Evolutionary conservation across 2,329 filamentous ascomycete genomes (phyloP).

Genomic region (Xylariaceae sp.): DNA sequence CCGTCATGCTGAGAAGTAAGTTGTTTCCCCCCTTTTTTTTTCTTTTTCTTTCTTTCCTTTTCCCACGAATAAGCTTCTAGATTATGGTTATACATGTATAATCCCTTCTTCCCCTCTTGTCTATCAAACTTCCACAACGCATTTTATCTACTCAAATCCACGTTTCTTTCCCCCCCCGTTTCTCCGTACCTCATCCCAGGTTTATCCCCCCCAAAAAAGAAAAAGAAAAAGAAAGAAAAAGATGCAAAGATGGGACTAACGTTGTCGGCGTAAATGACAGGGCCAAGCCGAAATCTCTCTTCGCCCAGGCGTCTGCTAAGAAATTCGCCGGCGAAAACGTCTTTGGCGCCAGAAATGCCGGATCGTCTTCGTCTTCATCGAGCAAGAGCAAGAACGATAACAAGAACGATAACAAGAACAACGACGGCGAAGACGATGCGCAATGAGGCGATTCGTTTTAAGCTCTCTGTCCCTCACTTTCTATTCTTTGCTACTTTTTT

Average conservation of each 20-base stretch:
- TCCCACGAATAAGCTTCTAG: not conserved
- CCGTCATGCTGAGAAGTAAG: slow-evolving; percentile 73
- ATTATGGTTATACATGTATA: not conserved
- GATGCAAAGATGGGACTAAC: too few species aligned
- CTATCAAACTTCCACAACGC: not conserved
- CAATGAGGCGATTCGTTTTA: too few species aligned
- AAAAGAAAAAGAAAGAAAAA: too few species aligned
- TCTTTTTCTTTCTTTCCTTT: too few species aligned
- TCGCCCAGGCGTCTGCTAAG: slow-evolving; percentile 60
- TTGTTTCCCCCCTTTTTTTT: slow-evolving; percentile 16
- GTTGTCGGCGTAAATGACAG: slow-evolving; percentile 31
- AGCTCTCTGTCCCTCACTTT: too few species aligned
- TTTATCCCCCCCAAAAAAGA: too few species aligned
- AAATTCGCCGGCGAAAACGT: slow-evolving; percentile 47
- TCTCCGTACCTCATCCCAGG: too few species aligned
- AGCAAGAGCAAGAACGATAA: not conserved
- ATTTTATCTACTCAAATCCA: too few species aligned
- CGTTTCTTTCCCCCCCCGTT: too few species aligned
- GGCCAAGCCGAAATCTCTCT: slow-evolving; percentile 62
- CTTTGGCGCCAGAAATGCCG: slow-evolving; percentile 33
- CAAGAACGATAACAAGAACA: not conserved
- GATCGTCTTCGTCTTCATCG: not conserved
- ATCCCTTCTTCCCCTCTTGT: not conserved
- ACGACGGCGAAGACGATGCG: not conserved
- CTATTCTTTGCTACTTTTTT: too few species aligned